Percentiles rank a stretch among this genome's conserved stretches.
Evolutionary conservation across 768 basidiomycete genomes (phyloP).

Genomic region (Hydnum rufescens): DNA sequence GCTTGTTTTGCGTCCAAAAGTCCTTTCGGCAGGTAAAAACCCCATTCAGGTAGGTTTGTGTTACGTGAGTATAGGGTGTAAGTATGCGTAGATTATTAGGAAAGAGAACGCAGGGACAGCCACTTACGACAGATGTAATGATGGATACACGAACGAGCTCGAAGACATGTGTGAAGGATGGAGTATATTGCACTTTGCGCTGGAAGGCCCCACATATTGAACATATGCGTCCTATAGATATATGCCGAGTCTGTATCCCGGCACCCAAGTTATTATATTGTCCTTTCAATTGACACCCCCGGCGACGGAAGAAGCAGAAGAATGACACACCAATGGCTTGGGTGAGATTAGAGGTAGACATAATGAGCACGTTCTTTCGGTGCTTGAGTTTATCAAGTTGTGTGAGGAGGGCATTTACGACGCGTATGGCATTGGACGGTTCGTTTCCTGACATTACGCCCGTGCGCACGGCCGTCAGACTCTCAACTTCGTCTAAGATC

Average conservation of each 20-base stretch:
- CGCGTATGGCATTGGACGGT: slow-evolving; percentile 88
- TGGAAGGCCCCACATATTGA: slow-evolving; percentile 85
- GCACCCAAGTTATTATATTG: background rate
- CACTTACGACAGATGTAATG: slow-evolving; percentile 39
- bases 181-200: slow-evolving; percentile 84
- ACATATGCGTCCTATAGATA: slow-evolving; percentile 89
- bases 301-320: too few species aligned
- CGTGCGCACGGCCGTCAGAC: slow-evolving; percentile 80
- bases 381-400: slow-evolving; percentile 92
- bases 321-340: slow-evolving; percentile 65
- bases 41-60: too few species aligned
- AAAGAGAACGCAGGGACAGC: background rate
- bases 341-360: slow-evolving; percentile 90
- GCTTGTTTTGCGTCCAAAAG: background rate
- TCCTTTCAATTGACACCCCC: background rate
- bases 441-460: slow-evolving; percentile 92
- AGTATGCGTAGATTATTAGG: background rate
- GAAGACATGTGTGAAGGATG: slow-evolving; percentile 63
- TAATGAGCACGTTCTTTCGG: slow-evolving; percentile 81
- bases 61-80: background rate
- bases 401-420: slow-evolving; percentile 91
- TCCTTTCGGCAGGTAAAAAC: background rate
- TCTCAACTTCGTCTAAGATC: slow-evolving; percentile 79
- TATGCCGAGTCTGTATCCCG: slow-evolving; percentile 62
- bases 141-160: slow-evolving; percentile 58